Evolutionary conservation across 768 basidiomycete genomes (phyloP).

Genomic region (Lactarius evosmus): DNA sequence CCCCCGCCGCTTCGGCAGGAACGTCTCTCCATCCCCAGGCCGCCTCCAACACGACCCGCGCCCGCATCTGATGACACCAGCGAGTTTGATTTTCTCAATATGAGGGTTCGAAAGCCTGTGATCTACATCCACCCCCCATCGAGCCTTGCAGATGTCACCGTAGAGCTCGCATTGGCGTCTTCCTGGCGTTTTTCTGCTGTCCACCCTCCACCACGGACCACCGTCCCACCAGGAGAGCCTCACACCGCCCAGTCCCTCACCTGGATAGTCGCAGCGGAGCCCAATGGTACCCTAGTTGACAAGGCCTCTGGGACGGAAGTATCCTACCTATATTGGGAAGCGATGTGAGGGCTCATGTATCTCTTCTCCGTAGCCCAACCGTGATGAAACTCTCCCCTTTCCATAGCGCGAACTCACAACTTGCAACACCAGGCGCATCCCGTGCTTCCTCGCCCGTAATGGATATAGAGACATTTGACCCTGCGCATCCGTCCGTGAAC

Average conservation of each 20-base stretch:
- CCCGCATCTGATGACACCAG: not conserved
- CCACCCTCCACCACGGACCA: slow-evolving; percentile 7
- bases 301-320: slow-evolving; percentile 14
- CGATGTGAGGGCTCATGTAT: slow-evolving; percentile 4
- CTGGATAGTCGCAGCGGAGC: slow-evolving; percentile 14
- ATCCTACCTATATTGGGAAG: slow-evolving; percentile 23
- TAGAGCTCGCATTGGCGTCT: not conserved
- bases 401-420: slow-evolving; percentile 1
- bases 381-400: not conserved
- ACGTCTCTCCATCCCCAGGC: not conserved
- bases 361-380: not conserved
- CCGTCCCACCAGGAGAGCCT: not conserved
- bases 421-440: not conserved
- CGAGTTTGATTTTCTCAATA: not conserved
- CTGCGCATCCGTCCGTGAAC: slow-evolving; percentile 12
- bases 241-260: slow-evolving; percentile 4
- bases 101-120: slow-evolving; percentile 21
- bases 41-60: not conserved
- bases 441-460: slow-evolving; percentile 3
- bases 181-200: slow-evolving; percentile 19
- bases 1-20: not conserved
- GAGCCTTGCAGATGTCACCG: slow-evolving; percentile 8
- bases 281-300: slow-evolving; percentile 14
- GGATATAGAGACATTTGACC: slow-evolving; percentile 15
- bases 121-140: slow-evolving; percentile 19